These are phyloP conservation scores for Phaeoacremonium minimum DNA, from an alignment of 2,329 filamentous ascomycete genomes.

Conservation along the genomic window DNA sequence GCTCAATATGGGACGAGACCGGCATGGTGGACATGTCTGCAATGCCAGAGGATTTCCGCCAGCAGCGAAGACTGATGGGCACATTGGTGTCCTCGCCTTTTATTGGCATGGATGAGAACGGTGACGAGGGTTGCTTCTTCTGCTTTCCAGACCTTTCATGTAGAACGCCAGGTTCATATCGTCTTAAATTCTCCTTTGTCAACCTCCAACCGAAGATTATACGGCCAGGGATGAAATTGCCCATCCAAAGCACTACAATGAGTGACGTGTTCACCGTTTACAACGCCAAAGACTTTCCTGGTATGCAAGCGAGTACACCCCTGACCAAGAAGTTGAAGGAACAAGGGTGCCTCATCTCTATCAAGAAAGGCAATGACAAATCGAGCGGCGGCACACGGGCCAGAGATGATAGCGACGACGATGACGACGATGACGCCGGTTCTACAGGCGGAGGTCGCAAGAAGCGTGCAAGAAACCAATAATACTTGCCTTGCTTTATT, in stretches of 20 bases:
- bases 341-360: slow-evolving; percentile 78
- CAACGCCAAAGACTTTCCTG: slow-evolving; percentile 81
- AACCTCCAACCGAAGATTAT: slow-evolving; percentile 61
- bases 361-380: slow-evolving; percentile 80
- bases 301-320: slow-evolving; percentile 73
- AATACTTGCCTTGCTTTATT: too few relatives aligned
- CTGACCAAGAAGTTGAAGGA: slow-evolving; percentile 71
- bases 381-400: slow-evolving; percentile 26
- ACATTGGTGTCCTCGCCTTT: slow-evolving; percentile 74
- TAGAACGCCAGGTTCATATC: slow-evolving; percentile 71
- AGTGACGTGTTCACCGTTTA: slow-evolving; percentile 76
- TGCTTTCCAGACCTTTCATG: slow-evolving; percentile 81
- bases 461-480: slow-evolving; percentile 18
- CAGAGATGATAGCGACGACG: slow-evolving; percentile 39
- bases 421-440: slow-evolving; percentile 36
- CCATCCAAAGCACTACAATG: slow-evolving; percentile 47
- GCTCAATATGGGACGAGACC: slow-evolving; percentile 68
- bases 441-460: slow-evolving; percentile 13
- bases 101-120: slow-evolving; percentile 69
- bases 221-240: slow-evolving; percentile 46
- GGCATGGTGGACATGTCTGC: slow-evolving; percentile 64
- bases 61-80: slow-evolving; percentile 75
- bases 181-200: slow-evolving; percentile 70
- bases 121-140: slow-evolving; percentile 75
- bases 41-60: slow-evolving; percentile 67